Conservation (phyloP, 177 flowering plant species). For the Vitis hybrid region DNA sequence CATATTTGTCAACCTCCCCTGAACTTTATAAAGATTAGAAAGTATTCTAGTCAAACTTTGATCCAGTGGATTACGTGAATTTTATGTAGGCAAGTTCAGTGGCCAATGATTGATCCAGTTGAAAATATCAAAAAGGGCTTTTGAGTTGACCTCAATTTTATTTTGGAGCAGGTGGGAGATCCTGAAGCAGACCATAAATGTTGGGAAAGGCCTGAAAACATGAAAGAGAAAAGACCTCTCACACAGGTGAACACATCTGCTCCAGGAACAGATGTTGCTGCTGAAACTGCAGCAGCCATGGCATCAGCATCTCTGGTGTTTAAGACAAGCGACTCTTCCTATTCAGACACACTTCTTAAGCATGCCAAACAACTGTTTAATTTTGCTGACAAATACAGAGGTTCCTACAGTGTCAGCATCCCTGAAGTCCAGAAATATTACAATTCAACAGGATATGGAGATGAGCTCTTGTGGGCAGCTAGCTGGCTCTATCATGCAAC, state of each 20-base stretch:
- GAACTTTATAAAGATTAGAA: neutral
- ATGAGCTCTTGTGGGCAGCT: constrained; percentile 98
- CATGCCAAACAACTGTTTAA: constrained; percentile 74
- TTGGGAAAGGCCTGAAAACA: constrained; percentile 90
- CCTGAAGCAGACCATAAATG: constrained; percentile 72
- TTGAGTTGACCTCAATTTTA: neutral
- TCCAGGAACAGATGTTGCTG: constrained; percentile 96
- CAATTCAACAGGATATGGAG: constrained; percentile 84
- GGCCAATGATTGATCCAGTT: neutral
- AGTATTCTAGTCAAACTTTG: neutral
- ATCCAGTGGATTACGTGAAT: too few relatives aligned
- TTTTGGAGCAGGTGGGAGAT: constrained; percentile 71
- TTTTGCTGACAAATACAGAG: constrained; percentile 80
- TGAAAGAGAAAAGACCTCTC: constrained; percentile 79
- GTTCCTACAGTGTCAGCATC: constrained; percentile 59
- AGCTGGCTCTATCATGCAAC: constrained; percentile 95
- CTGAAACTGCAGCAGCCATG: constrained; percentile 94
- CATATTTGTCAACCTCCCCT: too few relatives aligned
- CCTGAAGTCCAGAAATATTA: constrained; percentile 69
- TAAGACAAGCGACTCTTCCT: constrained; percentile 49
- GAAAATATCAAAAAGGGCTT: neutral
- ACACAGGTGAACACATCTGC: constrained; percentile 58
- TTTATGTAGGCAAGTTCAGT: neutral
- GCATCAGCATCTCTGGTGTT: constrained; percentile 93
- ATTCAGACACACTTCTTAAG: constrained; percentile 65